A percentile compares a stretch with the other conserved stretches of the same genome.
Evolutionary conservation across 2,329 filamentous ascomycete species (phyloP).

Genomic region (Pseudopithomyces chartarum): DNA sequence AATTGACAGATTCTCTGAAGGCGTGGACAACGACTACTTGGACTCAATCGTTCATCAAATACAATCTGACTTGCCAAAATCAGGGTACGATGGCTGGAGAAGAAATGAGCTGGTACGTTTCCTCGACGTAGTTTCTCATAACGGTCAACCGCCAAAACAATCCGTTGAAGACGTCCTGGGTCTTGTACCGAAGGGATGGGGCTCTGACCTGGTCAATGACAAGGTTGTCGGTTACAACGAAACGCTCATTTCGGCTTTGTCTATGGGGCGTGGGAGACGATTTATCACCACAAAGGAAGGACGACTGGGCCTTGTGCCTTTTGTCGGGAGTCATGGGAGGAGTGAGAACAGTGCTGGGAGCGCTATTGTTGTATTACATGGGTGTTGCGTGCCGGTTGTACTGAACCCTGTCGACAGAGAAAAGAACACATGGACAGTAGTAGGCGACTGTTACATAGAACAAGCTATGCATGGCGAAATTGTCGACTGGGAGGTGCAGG

Average conservation of each 20-base stretch:
- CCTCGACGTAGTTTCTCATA: conserved; percentile 10
- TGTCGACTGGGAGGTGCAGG: conserved; percentile 13
- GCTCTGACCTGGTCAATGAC: not conserved
- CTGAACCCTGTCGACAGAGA: conserved; percentile 12
- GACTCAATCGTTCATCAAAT: conserved; percentile 7
- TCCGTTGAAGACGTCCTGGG: conserved; percentile 17
- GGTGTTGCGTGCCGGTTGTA: conserved; percentile 23
- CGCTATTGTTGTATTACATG: conserved; percentile 19
- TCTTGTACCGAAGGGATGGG: not conserved
- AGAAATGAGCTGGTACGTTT: conserved; percentile 15
- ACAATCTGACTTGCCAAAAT: conserved; percentile 6
- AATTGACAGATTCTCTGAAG: conserved; percentile 5
- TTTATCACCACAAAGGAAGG: conserved; percentile 18
- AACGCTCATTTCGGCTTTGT: conserved; percentile 5
- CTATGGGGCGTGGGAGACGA: conserved; percentile 16
- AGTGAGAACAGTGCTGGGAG: conserved; percentile 3
- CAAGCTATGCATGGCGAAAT: conserved; percentile 22
- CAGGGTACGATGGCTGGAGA: conserved; percentile 12
- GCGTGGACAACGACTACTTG: conserved; percentile 11
- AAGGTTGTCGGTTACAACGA: conserved; percentile 6
- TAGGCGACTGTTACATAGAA: conserved; percentile 23
- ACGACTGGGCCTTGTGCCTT: conserved; percentile 16
- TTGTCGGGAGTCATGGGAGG: conserved; percentile 10
- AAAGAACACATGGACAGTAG: conserved; percentile 15
- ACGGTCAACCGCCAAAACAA: conserved; percentile 10